Percentiles rank a stretch among this genome's conserved stretches.
These are phyloP conservation scores for Citrus mangshanensis DNA, from an alignment of 345 rosid species.

Conservation along the genomic window DNA sequence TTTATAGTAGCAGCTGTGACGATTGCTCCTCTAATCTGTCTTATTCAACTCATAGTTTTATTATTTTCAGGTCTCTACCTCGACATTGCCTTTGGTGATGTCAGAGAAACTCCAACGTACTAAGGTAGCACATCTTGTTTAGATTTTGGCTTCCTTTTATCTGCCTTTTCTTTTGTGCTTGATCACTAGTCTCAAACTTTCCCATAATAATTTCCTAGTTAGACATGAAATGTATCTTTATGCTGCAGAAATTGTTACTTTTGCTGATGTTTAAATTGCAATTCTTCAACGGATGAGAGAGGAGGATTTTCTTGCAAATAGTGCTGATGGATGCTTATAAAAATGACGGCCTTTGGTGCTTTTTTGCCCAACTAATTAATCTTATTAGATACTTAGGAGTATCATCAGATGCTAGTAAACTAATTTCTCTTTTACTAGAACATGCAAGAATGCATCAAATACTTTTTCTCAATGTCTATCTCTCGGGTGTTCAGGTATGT, in stretches of 20 bases:
- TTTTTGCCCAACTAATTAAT: not conserved
- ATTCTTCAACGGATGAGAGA: not conserved
- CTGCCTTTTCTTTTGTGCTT: not conserved
- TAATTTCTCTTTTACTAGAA: not conserved
- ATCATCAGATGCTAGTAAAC: not conserved
- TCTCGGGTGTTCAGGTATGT: not conserved
- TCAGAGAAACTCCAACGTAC: constrained; percentile 89
- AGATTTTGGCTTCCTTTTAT: constrained; percentile 1
- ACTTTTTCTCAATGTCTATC: not conserved
- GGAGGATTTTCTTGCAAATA: not conserved
- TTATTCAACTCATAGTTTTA: constrained; percentile 16
- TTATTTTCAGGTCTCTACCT: constrained; percentile 56
- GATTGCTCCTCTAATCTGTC: constrained; percentile 11
- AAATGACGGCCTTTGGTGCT: not conserved
- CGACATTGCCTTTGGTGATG: constrained; percentile 80
- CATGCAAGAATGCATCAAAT: not conserved
- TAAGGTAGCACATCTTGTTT: constrained; percentile 50
- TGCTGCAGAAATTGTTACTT: not conserved
- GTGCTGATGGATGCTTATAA: not conserved
- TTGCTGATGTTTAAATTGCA: not conserved
- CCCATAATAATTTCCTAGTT: not conserved
- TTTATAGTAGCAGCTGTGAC: constrained; percentile 9
- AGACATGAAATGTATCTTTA: not conserved
- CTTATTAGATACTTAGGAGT: not conserved
- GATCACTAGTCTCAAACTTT: constrained; percentile 8